Conservation (phyloP, 345 rosid genomes). For the Murraya koenigii region DNA sequence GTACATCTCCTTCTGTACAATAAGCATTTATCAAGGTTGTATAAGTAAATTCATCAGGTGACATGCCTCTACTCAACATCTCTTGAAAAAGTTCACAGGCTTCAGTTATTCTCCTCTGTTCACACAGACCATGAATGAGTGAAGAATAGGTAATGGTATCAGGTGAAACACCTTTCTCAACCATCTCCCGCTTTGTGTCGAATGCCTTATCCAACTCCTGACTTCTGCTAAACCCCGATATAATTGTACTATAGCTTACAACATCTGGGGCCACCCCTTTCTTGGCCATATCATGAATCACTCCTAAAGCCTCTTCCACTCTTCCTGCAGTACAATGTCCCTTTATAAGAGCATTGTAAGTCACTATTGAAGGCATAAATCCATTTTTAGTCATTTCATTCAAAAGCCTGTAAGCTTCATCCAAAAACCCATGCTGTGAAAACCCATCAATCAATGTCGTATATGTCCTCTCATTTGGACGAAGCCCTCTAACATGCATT, state of each 20-base stretch:
- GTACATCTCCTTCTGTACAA: constrained; percentile 65
- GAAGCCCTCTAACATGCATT: constrained; percentile 77
- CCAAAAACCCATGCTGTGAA: constrained; percentile 59
- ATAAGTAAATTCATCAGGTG: constrained; percentile 72
- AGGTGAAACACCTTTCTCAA: constrained; percentile 51
- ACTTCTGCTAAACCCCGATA: constrained; percentile 65
- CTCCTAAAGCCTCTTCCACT: constrained; percentile 56
- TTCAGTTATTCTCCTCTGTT: constrained; percentile 59
- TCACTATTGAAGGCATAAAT: constrained; percentile 71
- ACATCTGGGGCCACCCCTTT: constrained; percentile 70
- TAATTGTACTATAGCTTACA: constrained; percentile 77
- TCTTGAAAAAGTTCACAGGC: constrained; percentile 72
- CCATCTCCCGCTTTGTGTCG: constrained; percentile 59
- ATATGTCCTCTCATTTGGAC: constrained; percentile 72
- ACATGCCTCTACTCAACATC: constrained; percentile 50
- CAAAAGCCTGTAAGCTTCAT: constrained; percentile 58
- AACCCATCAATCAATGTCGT: constrained; percentile 86
- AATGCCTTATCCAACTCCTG: constrained; percentile 64
- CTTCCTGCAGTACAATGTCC: constrained; percentile 69
- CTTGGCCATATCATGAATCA: constrained; percentile 51
- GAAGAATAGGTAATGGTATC: constrained; percentile 75
- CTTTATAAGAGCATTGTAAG: constrained; percentile 74
- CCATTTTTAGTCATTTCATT: constrained; percentile 62
- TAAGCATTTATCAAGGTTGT: constrained; percentile 71
- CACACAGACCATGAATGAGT: constrained; percentile 74